Percentiles rank a stretch among this genome's conserved stretches.
phyloP scores from a whole-genome alignment of 345 rosid species.

The Firmiana major region DNA sequence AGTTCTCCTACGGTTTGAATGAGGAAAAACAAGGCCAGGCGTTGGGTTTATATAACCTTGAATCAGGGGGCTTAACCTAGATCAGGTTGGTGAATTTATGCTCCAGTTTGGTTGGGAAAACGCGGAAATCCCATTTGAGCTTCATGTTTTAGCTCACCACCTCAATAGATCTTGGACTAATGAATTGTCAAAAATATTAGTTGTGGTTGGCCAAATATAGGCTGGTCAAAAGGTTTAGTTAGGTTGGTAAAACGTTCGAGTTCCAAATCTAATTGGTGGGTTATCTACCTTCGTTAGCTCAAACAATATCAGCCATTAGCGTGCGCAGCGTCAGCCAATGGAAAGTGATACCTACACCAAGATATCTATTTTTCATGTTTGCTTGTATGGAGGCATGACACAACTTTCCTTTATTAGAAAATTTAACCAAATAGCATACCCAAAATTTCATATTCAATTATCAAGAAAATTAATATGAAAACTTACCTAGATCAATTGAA shows the following conservation, averaged over 20 bases:
- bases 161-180: not conserved
- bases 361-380: no score
- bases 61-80: not conserved
- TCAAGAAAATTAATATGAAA: no score
- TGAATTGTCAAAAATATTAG: not conserved
- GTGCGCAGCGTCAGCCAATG: not conserved
- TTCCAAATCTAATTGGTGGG: not conserved
- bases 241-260: not conserved
- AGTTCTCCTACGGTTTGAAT: not conserved
- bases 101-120: not conserved
- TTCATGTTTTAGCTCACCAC: not conserved
- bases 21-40: not conserved
- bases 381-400: no score
- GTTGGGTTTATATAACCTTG: not conserved
- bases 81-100: not conserved
- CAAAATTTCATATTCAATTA: no score
- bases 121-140: not conserved
- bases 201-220: constrained; percentile 1
- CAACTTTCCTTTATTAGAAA: no score
- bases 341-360: not conserved
- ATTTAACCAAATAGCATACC: no score
- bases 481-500: no score
- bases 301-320: not conserved
- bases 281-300: not conserved
- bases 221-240: not conserved